A percentile compares a stretch with the other conserved stretches of the same genome.
Conservation (phyloP, 768 basidiomycete species). For the Mrakia gelida region DNA sequence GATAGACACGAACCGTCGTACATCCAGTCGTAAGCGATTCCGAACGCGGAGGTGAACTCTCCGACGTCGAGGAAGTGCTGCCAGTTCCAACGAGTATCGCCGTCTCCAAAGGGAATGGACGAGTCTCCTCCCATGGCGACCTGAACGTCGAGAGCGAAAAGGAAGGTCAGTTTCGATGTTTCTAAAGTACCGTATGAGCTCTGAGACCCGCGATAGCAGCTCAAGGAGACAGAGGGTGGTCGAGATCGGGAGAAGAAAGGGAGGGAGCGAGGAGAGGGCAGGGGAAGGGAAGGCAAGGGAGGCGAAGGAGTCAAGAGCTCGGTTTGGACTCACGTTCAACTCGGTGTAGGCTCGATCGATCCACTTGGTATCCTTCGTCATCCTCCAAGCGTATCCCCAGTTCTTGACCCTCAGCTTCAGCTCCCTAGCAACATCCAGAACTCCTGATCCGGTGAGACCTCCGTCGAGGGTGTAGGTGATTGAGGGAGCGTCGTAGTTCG, state of each 20-base stretch:
- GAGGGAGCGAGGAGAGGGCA: no score
- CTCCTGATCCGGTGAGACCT: conserved; percentile 63
- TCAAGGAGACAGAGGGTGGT: no score
- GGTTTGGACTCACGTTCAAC: conserved; percentile 60
- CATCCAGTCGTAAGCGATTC: conserved; percentile 93
- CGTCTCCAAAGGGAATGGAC: conserved; percentile 57
- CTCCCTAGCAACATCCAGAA: conserved; percentile 82
- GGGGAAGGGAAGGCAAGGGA: conserved; percentile 1
- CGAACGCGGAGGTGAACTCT: conserved; percentile 82
- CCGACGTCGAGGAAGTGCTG: conserved; percentile 78
- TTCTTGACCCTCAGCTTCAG: conserved; percentile 90
- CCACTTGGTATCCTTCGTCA: conserved; percentile 91
- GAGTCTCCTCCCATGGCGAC: conserved; percentile 71
- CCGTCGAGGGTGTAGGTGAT: conserved; percentile 72
- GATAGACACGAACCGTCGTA: conserved; percentile 52
- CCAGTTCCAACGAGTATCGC: conserved; percentile 69
- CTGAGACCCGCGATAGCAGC: no score
- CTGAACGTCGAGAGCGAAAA: conserved; percentile 44
- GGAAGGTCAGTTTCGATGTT: background rate
- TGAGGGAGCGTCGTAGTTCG: conserved; percentile 60
- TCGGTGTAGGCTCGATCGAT: conserved; percentile 79
- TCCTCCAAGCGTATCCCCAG: conserved; percentile 80
- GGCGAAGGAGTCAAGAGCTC: background rate
- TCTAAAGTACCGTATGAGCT: no score
- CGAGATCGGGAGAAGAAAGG: background rate